Conservation (phyloP, 345 rosid species). For the Ceriops zippeliana region DNA sequence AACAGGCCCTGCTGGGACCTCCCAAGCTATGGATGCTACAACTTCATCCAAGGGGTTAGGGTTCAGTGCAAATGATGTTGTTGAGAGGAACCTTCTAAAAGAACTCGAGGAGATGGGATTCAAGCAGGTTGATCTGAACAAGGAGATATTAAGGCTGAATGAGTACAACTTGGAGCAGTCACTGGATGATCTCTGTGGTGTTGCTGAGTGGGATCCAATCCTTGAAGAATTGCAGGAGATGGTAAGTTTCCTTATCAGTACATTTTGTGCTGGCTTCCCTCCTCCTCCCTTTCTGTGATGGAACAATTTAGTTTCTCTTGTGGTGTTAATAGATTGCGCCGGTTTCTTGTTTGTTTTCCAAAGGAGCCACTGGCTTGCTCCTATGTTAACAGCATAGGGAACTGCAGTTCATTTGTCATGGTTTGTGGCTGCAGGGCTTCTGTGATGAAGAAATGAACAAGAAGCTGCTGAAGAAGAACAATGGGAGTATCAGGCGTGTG, state of each 20-base stretch:
- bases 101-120: slow-evolving; percentile 95
- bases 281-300: no score
- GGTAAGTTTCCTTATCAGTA: slow-evolving; percentile 39
- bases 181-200: slow-evolving; percentile 73
- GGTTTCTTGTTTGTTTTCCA: no score
- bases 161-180: slow-evolving; percentile 72
- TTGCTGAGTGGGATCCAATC: slow-evolving; percentile 81
- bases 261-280: background rate
- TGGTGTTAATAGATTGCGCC: no score
- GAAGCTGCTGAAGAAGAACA: slow-evolving; percentile 87
- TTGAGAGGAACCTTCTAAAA: slow-evolving; percentile 58
- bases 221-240: slow-evolving; percentile 83
- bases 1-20: slow-evolving; percentile 18
- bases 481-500: slow-evolving; percentile 84
- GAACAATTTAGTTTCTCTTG: no score
- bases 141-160: slow-evolving; percentile 70
- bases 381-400: background rate
- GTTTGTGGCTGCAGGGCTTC: slow-evolving; percentile 62
- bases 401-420: background rate
- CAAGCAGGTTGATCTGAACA: slow-evolving; percentile 81
- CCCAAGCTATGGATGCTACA: slow-evolving; percentile 6
- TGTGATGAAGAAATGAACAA: slow-evolving; percentile 64
- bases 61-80: slow-evolving; percentile 16
- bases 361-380: background rate
- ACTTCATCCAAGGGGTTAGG: slow-evolving; percentile 6